These are phyloP conservation scores for Glycine tomentella DNA, from an alignment of 306 rosid genomes.

Conservation along the genomic window DNA sequence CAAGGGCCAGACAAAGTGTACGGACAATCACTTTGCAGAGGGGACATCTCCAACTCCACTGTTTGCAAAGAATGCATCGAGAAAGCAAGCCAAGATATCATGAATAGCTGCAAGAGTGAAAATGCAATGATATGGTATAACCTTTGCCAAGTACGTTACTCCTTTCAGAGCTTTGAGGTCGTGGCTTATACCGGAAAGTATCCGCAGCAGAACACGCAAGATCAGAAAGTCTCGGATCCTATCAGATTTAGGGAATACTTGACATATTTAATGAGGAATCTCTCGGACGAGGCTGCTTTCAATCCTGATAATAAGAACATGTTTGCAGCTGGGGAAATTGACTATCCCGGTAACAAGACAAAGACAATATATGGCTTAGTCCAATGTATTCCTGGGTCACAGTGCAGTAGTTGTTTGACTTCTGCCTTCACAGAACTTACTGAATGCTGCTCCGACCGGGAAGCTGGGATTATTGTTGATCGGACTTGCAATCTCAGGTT, in stretches of 20 bases:
- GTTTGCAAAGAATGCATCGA: slow-evolving; percentile 57
- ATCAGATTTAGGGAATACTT: slow-evolving; percentile 24
- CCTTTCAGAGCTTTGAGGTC: slow-evolving; percentile 45
- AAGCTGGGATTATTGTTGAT: slow-evolving; percentile 45
- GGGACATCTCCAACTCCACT: slow-evolving; percentile 58
- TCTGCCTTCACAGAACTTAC: slow-evolving; percentile 53
- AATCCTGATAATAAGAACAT: slow-evolving; percentile 26
- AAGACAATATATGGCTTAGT: slow-evolving; percentile 62
- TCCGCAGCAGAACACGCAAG: slow-evolving; percentile 32
- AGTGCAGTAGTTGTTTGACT: slow-evolving; percentile 53
- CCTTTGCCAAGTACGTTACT: slow-evolving; percentile 65
- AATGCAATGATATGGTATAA: slow-evolving; percentile 73
- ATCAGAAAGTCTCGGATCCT: slow-evolving; percentile 46
- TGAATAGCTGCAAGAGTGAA: slow-evolving; percentile 46
- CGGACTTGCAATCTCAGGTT: slow-evolving; percentile 60
- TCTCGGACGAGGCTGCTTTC: slow-evolving; percentile 50
- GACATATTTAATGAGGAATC: slow-evolving; percentile 39
- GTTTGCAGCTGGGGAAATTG: slow-evolving; percentile 62
- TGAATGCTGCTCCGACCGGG: slow-evolving; percentile 44
- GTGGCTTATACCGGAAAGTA: slow-evolving; percentile 54
- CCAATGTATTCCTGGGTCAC: slow-evolving; percentile 51
- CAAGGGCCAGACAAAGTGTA: slow-evolving; percentile 47
- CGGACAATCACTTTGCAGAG: slow-evolving; percentile 75
- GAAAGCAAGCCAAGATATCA: slow-evolving; percentile 57
- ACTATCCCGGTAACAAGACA: not conserved